Base-by-base conservation (phyloP, 2,329 filamentous ascomycete genomes). In the Hymenoscyphus salicellus region DNA sequence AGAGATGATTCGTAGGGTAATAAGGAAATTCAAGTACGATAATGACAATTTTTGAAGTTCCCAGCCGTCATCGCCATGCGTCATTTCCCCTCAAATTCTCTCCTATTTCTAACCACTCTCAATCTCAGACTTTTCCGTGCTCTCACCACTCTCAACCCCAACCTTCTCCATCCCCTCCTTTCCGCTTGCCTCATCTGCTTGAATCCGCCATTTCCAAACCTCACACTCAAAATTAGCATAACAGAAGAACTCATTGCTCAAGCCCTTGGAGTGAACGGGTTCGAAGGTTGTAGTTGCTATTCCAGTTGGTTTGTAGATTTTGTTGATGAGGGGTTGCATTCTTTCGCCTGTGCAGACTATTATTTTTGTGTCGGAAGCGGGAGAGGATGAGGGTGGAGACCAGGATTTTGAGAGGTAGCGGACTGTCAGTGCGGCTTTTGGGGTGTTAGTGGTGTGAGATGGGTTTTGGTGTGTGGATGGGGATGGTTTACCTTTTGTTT, bases 181-280 rank as follows among this genome's bases (percentile, higher is more conserved):
- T 10, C 52, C 28, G 10, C 30, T 26, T n/a, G 5, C 32, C 26
- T 59, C 30, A 20, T 7, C 32, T 30, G 75, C 36, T 11, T 16
- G 11, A 17, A 8, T 33, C 26, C 32, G 46, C 70, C 74, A 84
- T 55, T 74, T 77, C 82, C 84, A 86, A 4, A 75, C 76, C 6
- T 78, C 78, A 71, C 87, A 85, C 75, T 91, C 88, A 73, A 91
- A 93, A 73, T 91, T 93, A 28, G 91, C 86, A 73, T 92, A 94
- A 76, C 89, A 93, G 73, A 85, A 84, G 74, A 93, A 95, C 76
- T 92, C 89, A 73, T 95, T 95, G 76, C 89, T 91, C 65, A 95
- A 77, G 0, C 89, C 89, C 67, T 86, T 85, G n/a, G 84, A 82
- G 72, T 94, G 91, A 68, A 82, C 79, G 3, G 88, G 87, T 71